These are phyloP conservation scores for Aurantiochytrium sp. DNA, from an alignment of 108 stramenopile genomes.

Conservation along the genomic window DNA sequence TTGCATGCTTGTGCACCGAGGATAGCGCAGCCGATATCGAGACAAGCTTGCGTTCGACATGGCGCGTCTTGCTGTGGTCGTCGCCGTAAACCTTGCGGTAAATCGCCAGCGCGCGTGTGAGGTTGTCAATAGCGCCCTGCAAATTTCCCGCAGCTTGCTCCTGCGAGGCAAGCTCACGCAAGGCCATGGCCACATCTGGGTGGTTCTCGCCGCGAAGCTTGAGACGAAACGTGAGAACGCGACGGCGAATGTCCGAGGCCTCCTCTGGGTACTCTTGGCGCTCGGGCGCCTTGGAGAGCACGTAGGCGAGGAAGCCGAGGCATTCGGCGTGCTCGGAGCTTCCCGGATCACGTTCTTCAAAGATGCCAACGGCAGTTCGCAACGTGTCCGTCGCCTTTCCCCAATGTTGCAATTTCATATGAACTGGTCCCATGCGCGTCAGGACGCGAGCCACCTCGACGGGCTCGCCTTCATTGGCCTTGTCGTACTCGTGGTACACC, in stretches of 20 bases:
- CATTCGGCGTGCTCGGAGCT: neutral
- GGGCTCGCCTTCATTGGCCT: neutral
- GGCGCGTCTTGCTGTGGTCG: neutral
- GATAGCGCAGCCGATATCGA: neutral
- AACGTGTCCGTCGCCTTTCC: neutral
- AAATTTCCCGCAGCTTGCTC: neutral
- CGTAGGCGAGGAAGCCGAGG: conserved; percentile 14
- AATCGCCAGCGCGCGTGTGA: neutral
- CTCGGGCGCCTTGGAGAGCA: neutral
- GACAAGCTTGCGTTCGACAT: neutral
- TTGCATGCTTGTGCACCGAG: neutral
- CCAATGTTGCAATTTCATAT: neutral
- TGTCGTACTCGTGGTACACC: neutral
- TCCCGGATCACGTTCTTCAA: neutral
- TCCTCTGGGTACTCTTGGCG: neutral
- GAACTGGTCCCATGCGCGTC: neutral
- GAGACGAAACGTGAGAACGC: neutral
- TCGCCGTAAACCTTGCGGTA: neutral
- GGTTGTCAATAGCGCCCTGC: neutral
- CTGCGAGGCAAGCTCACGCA: neutral
- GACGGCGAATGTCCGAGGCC: neutral
- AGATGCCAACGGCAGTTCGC: neutral
- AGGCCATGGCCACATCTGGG: neutral
- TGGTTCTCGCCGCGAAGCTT: conserved; percentile 5
- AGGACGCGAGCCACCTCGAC: neutral